Evolutionary conservation across 2,329 filamentous ascomycete species (phyloP).

Genomic region (Madurella fahalii): DNA sequence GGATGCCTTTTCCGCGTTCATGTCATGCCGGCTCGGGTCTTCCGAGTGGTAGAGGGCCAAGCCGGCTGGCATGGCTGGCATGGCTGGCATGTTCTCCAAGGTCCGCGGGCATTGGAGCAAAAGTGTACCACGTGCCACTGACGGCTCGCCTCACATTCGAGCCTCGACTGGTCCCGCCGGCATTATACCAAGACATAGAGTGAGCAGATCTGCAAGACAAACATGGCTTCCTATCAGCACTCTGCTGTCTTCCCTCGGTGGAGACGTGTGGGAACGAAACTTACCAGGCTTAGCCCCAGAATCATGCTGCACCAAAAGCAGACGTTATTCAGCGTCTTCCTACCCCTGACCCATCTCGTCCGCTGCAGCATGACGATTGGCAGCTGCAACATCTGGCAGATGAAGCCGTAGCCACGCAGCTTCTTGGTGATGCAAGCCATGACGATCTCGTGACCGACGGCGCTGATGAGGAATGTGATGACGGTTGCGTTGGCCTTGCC

Average conservation of each 20-base stretch:
- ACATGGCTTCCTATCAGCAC: background rate
- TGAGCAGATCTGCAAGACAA: constrained; percentile 44
- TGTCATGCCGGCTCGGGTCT: background rate
- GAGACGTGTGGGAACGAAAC: constrained; percentile 30
- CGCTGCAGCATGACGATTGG: constrained; percentile 91
- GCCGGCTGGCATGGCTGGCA: background rate
- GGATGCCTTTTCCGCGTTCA: too few species aligned
- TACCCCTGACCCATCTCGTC: constrained; percentile 68
- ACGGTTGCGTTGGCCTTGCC: constrained; percentile 74
- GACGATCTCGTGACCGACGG: constrained; percentile 87
- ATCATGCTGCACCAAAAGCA: constrained; percentile 94
- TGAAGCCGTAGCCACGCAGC: constrained; percentile 85
- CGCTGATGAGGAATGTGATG: constrained; percentile 87
- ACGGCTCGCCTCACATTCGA: background rate
- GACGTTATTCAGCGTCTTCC: constrained; percentile 78
- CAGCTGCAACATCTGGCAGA: constrained; percentile 94
- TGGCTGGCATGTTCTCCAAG: background rate
- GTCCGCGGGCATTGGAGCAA: background rate
- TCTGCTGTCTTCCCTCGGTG: background rate
- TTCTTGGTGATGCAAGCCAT: constrained; percentile 99
- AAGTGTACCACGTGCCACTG: background rate
- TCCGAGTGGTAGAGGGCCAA: background rate
- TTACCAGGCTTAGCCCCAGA: constrained; percentile 72
- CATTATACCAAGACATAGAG: constrained; percentile 48
- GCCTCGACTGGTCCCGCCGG: background rate